A percentile compares a stretch with the other conserved stretches of the same genome.
These are phyloP conservation scores for Xylaria sp. DNA, from an alignment of 2,329 filamentous ascomycete species.

Conservation along the genomic window DNA sequence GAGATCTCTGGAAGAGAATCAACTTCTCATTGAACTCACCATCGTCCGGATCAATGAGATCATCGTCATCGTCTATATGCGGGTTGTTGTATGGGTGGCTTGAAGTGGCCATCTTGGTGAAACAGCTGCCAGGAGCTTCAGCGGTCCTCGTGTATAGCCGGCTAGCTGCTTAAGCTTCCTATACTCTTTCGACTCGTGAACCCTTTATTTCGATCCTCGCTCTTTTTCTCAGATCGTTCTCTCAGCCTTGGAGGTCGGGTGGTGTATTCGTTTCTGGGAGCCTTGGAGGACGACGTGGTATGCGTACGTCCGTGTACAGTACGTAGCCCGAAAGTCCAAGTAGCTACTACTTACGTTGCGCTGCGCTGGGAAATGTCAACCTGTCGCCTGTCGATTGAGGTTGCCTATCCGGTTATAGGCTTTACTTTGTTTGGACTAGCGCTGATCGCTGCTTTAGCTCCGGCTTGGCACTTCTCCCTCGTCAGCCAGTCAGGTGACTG, in stretches of 20 bases:
- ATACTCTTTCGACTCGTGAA: neutral
- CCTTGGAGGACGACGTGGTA: neutral
- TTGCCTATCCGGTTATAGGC: slow-evolving; percentile 11
- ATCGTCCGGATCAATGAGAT: slow-evolving; percentile 80
- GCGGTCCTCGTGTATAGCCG: slow-evolving; percentile 6
- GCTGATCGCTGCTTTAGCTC: neutral
- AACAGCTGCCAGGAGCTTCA: slow-evolving; percentile 9
- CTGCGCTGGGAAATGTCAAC: slow-evolving; percentile 2
- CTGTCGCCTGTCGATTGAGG: slow-evolving; percentile 14
- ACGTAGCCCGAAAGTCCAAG: neutral
- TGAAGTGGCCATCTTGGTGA: slow-evolving; percentile 52
- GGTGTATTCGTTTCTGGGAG: neutral
- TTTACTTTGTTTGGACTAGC: neutral
- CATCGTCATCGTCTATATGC: slow-evolving; percentile 67
- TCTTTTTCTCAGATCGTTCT: neutral
- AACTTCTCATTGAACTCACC: slow-evolving; percentile 56
- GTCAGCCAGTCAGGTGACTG: neutral
- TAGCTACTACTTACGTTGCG: no score
- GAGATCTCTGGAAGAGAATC: neutral
- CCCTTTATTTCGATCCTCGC: neutral
- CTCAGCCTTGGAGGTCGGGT: neutral
- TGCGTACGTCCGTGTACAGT: neutral
- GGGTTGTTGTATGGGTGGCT: slow-evolving; percentile 66
- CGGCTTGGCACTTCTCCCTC: no score
- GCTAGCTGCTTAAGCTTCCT: slow-evolving; percentile 9